Conservation (phyloP, 2,329 filamentous ascomycete species). For the Akanthomyces muscarius region DNA sequence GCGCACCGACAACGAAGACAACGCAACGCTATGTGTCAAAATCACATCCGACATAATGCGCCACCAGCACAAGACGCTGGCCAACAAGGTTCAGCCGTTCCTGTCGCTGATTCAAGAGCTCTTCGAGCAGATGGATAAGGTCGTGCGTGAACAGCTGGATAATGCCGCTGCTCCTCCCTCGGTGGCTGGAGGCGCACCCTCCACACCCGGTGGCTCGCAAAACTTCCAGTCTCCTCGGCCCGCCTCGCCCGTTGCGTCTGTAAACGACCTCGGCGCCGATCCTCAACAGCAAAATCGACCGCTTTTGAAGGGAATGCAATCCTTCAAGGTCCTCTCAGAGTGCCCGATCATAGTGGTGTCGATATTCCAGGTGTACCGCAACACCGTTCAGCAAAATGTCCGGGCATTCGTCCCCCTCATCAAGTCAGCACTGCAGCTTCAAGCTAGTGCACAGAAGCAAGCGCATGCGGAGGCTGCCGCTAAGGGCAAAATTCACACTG, state of each 20-base stretch:
- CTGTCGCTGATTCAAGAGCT: conserved; percentile 90
- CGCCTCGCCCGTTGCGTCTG: conserved; percentile 80
- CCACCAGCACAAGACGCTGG: conserved; percentile 79
- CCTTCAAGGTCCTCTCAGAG: conserved; percentile 96
- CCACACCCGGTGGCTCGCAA: conserved; percentile 61
- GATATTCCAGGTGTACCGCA: conserved; percentile 89
- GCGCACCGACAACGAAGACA: conserved; percentile 93
- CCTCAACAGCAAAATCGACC: conserved; percentile 76
- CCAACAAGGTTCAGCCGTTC: conserved; percentile 79
- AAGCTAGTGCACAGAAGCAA: conserved; percentile 89
- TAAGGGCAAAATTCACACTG: conserved; percentile 79
- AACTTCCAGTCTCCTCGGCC: conserved; percentile 86
- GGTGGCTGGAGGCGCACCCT: conserved; percentile 55
- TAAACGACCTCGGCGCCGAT: conserved; percentile 73
- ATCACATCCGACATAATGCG: conserved; percentile 96
- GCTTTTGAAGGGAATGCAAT: conserved; percentile 90
- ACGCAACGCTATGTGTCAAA: conserved; percentile 97
- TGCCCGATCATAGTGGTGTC: conserved; percentile 99
- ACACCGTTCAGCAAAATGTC: conserved; percentile 76
- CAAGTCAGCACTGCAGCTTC: conserved; percentile 80
- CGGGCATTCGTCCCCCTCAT: conserved; percentile 91
- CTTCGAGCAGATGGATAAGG: conserved; percentile 90
- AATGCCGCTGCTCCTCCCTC: conserved; percentile 57
- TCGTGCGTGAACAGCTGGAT: conserved; percentile 94
- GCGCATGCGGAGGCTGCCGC: conserved; percentile 81